These are phyloP conservation scores for Hyaloscypha finlandica DNA, from an alignment of 495 filamentous ascomycete species.

Conservation along the genomic window DNA sequence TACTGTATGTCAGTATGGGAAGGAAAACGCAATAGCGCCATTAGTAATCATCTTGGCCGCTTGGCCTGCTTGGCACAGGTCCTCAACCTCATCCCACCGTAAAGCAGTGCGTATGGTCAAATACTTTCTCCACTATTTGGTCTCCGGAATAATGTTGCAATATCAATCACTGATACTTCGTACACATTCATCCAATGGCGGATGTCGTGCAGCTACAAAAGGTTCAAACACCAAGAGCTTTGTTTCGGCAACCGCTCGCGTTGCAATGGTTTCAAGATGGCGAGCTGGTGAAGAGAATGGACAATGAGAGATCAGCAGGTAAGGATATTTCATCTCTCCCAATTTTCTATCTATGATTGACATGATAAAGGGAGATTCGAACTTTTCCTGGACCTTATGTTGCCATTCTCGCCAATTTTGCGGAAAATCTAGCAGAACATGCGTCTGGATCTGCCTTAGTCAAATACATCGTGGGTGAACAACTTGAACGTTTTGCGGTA, in stretches of 20 bases:
- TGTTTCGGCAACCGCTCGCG: constrained; percentile 42
- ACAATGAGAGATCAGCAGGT: constrained; percentile 43
- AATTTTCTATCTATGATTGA: no score
- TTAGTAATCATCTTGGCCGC: no score
- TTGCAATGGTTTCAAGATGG: constrained; percentile 49
- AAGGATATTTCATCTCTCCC: constrained; percentile 3
- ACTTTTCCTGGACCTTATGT: constrained; percentile 53
- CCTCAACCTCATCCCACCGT: no score
- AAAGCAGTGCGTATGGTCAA: no score
- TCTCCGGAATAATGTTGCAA: no score
- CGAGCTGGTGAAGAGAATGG: constrained; percentile 39
- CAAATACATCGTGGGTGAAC: constrained; percentile 12
- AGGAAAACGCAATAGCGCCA: no score
- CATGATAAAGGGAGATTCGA: constrained; percentile 43
- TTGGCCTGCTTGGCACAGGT: no score
- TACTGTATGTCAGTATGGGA: no score
- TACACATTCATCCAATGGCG: constrained; percentile 1
- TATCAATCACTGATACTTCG: no score
- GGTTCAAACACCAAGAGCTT: constrained; percentile 9
- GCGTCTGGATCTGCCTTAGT: constrained; percentile 5
- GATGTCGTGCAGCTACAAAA: constrained; percentile 5
- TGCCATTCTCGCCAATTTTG: constrained; percentile 33
- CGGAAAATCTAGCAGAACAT: constrained; percentile 11
- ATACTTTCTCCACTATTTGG: no score
- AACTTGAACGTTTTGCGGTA: background rate